Base-by-base conservation (phyloP, 176 grass and related monocot genomes). In the Metroxylon sagu region DNA sequence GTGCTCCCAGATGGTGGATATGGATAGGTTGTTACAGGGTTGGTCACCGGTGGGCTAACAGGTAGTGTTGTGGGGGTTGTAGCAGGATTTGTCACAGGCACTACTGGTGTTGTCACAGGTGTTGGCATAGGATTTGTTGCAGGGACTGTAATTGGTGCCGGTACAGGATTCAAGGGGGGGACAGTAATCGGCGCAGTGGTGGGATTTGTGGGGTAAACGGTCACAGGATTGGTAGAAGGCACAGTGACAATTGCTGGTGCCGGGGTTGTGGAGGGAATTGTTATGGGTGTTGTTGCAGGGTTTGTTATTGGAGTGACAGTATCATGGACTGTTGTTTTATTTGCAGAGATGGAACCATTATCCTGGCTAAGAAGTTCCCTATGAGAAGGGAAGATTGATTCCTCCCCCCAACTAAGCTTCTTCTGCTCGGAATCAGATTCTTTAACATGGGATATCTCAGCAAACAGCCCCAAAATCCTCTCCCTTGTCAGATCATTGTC, bases 1-100 rank as follows among this genome's bases (percentile, higher is more conserved):
- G 49, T 66, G 21, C 68, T 82, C 55, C 71, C 29, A 2, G 87
- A 75, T 23, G 83, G 66, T 53, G 74, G 61, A 76, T 71, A 74
- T 14, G 92, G 92, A 71, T 77, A 80, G 0, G 71, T 80, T 39
- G 79, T 90, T 29, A 39, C 76, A 25, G 92, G 92, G 57, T 96
- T 90, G 39, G 87, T 90, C 6, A 77, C 57, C 16, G 90, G 78
- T 1, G 89, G 75, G 17, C 66, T 73, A 10, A 70, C 76, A 5
- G 89, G 73, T 5, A 59, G 50, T 12, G 80, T 64, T 67, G 77
- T 25, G 15, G 90, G 82, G n/a, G 82, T 90, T 16, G 86, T 95
- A 2, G 68, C 60, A 6, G 87, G 87, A 74, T 85, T 89, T 49
- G 85, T 82, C 19, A 83, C 66, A 16, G 87, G 80, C 19, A 73